Evolutionary conservation across 805 yeast genomes (phyloP).

Genomic region (Pichia occidentalis): DNA sequence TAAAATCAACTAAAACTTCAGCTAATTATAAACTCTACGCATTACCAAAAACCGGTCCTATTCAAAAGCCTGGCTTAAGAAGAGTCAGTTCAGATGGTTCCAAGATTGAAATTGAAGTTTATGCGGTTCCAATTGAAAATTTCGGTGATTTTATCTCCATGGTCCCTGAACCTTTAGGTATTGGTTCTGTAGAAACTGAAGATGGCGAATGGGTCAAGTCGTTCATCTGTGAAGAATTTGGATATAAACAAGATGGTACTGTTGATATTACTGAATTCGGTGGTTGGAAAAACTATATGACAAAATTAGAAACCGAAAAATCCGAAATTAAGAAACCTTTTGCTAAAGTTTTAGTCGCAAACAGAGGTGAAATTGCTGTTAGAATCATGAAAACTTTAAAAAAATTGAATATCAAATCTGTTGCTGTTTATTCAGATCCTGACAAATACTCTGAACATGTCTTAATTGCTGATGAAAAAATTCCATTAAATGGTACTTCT

Average conservation of each 20-base stretch:
- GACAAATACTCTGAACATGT: slow-evolving; percentile 90
- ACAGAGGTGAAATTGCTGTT: slow-evolving; percentile 97
- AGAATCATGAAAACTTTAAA: slow-evolving; percentile 85
- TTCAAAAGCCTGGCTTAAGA: slow-evolving; percentile 84
- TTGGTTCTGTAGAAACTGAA: slow-evolving; percentile 82
- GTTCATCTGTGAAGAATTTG: slow-evolving; percentile 88
- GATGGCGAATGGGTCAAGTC: slow-evolving; percentile 85
- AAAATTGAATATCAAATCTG: slow-evolving; percentile 67
- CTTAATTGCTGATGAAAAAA: slow-evolving; percentile 69
- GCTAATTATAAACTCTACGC: slow-evolving; percentile 72
- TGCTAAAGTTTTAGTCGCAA: slow-evolving; percentile 83
- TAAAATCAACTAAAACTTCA: slow-evolving; percentile 63
- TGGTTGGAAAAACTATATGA: slow-evolving; percentile 73
- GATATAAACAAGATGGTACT: slow-evolving; percentile 67
- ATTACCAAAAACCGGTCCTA: slow-evolving; percentile 73
- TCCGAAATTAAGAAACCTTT: slow-evolving; percentile 49
- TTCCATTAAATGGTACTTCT: slow-evolving; percentile 71
- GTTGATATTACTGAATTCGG: slow-evolving; percentile 80
- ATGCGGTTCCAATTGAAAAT: slow-evolving; percentile 67
- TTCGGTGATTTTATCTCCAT: slow-evolving; percentile 80
- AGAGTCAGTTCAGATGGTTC: slow-evolving; percentile 53
- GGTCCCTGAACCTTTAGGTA: slow-evolving; percentile 94
- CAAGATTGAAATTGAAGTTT: slow-evolving; percentile 69
- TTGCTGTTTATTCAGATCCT: slow-evolving; percentile 87
- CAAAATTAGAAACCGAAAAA: slow-evolving; percentile 22